These are phyloP conservation scores for Ophiocordyceps camponoti-rufipedis DNA, from an alignment of 2,329 filamentous ascomycete genomes.

Conservation along the genomic window DNA sequence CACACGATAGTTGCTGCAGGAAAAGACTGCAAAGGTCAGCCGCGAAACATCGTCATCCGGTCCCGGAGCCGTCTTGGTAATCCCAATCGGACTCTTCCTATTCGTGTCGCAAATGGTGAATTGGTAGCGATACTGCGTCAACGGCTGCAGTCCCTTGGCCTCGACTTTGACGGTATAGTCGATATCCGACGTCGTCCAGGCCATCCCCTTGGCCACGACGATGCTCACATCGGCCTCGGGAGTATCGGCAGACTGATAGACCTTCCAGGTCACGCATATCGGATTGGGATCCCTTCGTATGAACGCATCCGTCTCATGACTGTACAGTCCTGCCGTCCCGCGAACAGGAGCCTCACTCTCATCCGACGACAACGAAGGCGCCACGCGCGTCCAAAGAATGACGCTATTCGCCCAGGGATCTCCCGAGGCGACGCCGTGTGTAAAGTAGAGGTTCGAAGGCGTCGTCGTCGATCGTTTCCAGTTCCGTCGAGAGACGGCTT, in stretches of 20 bases:
- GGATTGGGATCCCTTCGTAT: constrained; percentile 27
- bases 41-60: constrained; percentile 34
- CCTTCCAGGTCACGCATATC: constrained; percentile 48
- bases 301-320: constrained; percentile 28
- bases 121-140: constrained; percentile 50
- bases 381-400: constrained; percentile 32
- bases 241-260: constrained; percentile 20
- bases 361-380: constrained; percentile 25
- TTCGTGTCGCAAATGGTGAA: constrained; percentile 49
- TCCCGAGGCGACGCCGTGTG: constrained; percentile 37
- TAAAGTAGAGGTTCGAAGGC: constrained; percentile 37
- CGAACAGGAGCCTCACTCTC: constrained; percentile 23
- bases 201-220: constrained; percentile 36
- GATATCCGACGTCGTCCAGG: constrained; percentile 53
- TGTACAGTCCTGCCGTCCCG: constrained; percentile 24
- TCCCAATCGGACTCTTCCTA: constrained; percentile 41
- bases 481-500: constrained; percentile 38
- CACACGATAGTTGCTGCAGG: constrained; percentile 49
- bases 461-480: constrained; percentile 18
- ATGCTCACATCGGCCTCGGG: constrained; percentile 15
- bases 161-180: constrained; percentile 63
- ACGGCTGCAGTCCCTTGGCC: constrained; percentile 40
- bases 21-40: constrained; percentile 50
- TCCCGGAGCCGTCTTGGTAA: constrained; percentile 51
- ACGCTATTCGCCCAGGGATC: constrained; percentile 37